Evolutionary conservation across 345 rosid genomes (phyloP).

Genomic region (Eucalyptus tenuipes): DNA sequence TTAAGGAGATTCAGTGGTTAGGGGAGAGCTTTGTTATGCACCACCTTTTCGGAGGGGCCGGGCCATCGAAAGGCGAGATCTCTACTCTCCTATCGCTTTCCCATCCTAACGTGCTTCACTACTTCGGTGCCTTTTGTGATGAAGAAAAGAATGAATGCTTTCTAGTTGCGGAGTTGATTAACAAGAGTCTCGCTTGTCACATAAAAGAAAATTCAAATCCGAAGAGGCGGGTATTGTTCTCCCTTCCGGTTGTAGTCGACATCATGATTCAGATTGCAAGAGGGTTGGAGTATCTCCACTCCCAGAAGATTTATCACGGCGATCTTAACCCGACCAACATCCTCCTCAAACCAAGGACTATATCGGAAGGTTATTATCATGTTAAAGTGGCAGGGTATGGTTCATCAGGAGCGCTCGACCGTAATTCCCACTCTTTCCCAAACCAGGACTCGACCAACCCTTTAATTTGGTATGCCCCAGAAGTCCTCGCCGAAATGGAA

Average conservation of each 20-base stretch:
- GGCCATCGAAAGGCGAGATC: conserved; percentile 43
- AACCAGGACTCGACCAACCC: conserved; percentile 26
- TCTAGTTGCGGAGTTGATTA: conserved; percentile 73
- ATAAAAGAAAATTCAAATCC: conserved; percentile 67
- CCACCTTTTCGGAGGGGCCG: conserved; percentile 50
- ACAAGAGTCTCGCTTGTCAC: conserved; percentile 51
- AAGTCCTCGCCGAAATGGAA: conserved; percentile 55
- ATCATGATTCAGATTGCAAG: conserved; percentile 84
- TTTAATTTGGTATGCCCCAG: conserved; percentile 78
- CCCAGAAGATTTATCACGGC: conserved; percentile 48
- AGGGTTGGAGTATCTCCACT: conserved; percentile 90
- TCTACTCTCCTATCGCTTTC: conserved; percentile 52
- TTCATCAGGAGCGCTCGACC: conserved; percentile 17
- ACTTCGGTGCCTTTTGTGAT: conserved; percentile 61
- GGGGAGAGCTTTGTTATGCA: conserved; percentile 65
- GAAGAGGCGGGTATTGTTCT: conserved; percentile 37
- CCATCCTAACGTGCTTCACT: conserved; percentile 73
- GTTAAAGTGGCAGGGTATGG: conserved; percentile 73
- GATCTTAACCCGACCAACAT: conserved; percentile 59
- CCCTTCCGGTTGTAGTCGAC: conserved; percentile 67
- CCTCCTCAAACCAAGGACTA: conserved; percentile 51
- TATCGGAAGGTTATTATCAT: conserved; percentile 58
- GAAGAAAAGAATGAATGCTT: conserved; percentile 70
- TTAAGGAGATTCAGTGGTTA: conserved; percentile 86
- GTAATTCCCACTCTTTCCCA: conserved; percentile 6